Conservation (phyloP, 345 rosid species). For the Populus alba region DNA sequence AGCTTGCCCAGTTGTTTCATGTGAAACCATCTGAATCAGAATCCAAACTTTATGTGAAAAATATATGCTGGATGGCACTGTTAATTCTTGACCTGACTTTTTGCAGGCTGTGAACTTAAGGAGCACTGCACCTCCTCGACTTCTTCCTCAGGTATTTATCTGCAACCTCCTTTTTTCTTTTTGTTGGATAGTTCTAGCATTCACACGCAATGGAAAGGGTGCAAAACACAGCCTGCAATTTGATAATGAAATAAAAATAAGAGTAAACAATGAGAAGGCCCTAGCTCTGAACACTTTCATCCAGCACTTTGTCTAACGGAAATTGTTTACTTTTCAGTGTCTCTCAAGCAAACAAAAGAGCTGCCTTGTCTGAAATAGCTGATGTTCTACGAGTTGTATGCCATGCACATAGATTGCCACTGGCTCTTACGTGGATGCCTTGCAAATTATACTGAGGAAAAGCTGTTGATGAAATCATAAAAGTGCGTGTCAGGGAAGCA, state of each 20-base stretch:
- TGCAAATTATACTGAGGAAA: slow-evolving; percentile 51
- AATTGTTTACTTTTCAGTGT: slow-evolving; percentile 46
- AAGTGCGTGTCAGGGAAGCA: slow-evolving; percentile 43
- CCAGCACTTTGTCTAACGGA: slow-evolving; percentile 8
- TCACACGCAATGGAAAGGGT: background rate
- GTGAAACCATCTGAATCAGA: background rate
- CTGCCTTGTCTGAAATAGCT: slow-evolving; percentile 70
- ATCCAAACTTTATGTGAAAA: background rate
- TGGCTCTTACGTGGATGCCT: slow-evolving; percentile 93
- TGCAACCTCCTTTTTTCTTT: background rate
- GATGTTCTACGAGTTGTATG: slow-evolving; percentile 81
- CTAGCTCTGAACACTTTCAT: background rate
- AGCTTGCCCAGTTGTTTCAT: background rate
- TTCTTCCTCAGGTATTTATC: slow-evolving; percentile 55
- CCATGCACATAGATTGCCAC: slow-evolving; percentile 77
- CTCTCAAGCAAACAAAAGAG: slow-evolving; percentile 64
- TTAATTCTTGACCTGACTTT: slow-evolving; percentile 21
- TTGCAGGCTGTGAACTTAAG: slow-evolving; percentile 82
- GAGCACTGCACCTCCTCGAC: slow-evolving; percentile 52
- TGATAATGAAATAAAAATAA: background rate
- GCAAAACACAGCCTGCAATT: background rate
- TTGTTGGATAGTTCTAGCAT: background rate
- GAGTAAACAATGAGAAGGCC: background rate
- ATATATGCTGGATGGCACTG: background rate
- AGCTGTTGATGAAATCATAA: slow-evolving; percentile 37